These are phyloP conservation scores for Dendrocalamus latiflorus DNA, from an alignment of 202 grass and related monocot species.

Conservation along the genomic window DNA sequence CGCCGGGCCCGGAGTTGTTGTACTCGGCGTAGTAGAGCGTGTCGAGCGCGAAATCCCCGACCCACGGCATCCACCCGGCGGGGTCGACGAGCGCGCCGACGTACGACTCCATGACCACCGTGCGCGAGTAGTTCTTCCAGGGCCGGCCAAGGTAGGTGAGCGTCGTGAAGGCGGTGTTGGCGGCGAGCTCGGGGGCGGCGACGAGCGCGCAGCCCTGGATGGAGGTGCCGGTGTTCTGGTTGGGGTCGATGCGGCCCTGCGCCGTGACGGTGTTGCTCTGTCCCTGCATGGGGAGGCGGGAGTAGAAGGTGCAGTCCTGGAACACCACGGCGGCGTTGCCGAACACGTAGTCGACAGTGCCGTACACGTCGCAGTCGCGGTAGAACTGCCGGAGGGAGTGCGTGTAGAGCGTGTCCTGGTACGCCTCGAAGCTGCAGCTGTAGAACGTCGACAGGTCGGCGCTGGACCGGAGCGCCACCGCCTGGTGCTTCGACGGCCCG, in stretches of 20 bases:
- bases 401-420: constrained; percentile 88
- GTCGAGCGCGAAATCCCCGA: constrained; percentile 65
- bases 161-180: constrained; percentile 5
- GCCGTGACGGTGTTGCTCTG: constrained; percentile 87
- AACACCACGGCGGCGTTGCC: constrained; percentile 85
- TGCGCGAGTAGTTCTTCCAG: constrained; percentile 72
- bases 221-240: constrained; percentile 84
- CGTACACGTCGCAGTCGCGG: constrained; percentile 68
- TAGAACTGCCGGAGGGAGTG: constrained; percentile 93
- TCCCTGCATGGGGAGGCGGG: constrained; percentile 52
- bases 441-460: constrained; percentile 78
- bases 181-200: constrained; percentile 41
- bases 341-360: constrained; percentile 86
- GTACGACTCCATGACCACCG: constrained; percentile 65
- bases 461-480: constrained; percentile 60
- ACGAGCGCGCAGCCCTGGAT: constrained; percentile 57
- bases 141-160: constrained; percentile 70
- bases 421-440: constrained; percentile 74
- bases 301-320: constrained; percentile 73
- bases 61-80: constrained; percentile 72
- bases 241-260: constrained; percentile 70
- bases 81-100: constrained; percentile 50
- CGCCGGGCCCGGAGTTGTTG: constrained; percentile 58
- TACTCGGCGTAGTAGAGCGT: constrained; percentile 95
- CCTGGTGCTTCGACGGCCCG: constrained; percentile 63